A percentile compares a stretch with the other conserved stretches of the same genome.
Conservation (phyloP, 2,329 filamentous ascomycete species). For the Diaporthe eres region DNA sequence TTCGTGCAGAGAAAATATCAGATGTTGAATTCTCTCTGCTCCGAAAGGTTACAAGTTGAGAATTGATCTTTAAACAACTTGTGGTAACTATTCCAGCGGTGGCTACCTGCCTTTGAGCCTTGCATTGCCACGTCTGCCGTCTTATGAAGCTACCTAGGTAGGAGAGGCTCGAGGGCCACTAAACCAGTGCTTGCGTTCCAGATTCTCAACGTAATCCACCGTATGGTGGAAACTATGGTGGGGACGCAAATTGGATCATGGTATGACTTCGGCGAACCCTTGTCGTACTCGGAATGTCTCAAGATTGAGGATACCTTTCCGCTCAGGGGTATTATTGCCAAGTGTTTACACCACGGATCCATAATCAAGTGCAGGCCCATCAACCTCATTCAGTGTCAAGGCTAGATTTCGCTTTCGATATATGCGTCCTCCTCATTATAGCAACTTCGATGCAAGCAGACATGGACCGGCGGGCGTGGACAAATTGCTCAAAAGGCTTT, state of each 20-base stretch:
- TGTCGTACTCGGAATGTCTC: background rate
- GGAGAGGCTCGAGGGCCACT: background rate
- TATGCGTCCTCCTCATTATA: background rate
- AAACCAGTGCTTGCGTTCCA: background rate
- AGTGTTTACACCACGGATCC: background rate
- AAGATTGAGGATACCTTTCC: constrained; percentile 13
- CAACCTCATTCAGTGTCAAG: background rate
- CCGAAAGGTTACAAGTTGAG: background rate
- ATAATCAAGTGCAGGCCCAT: background rate
- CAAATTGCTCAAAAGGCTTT: background rate
- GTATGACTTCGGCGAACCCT: constrained; percentile 2
- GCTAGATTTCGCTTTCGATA: background rate
- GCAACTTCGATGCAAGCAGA: background rate
- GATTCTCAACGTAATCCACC: background rate
- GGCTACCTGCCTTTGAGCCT: background rate
- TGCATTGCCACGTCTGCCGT: background rate
- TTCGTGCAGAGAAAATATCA: too few relatives aligned
- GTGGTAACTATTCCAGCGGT: background rate
- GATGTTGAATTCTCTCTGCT: background rate
- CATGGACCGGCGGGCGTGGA: background rate
- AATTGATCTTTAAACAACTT: background rate
- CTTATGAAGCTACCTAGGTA: background rate
- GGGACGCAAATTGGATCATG: background rate
- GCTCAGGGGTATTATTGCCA: background rate
- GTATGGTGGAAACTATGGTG: background rate